Evolutionary conservation across 345 rosid genomes (phyloP).

Genomic region (Populus simonii): DNA sequence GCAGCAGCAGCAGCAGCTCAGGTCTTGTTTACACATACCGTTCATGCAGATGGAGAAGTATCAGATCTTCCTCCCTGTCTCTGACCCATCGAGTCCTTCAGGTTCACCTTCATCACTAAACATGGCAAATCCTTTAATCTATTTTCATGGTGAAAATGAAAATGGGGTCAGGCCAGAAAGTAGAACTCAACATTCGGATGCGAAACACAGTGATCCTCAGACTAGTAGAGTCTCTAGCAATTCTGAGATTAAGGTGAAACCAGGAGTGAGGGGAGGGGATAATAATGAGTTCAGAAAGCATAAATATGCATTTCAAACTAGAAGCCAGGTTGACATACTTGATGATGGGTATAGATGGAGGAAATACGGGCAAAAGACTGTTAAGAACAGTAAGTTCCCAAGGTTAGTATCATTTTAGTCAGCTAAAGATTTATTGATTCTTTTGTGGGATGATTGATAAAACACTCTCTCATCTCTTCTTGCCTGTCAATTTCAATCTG

Average conservation of each 20-base stretch:
- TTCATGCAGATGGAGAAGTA: conserved; percentile 19
- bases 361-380: conserved; percentile 47
- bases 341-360: conserved; percentile 58
- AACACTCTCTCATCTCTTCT: not conserved
- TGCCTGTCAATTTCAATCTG: not conserved
- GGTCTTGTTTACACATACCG: not conserved
- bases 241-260: conserved; percentile 5
- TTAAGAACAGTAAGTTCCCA: conserved; percentile 40
- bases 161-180: conserved; percentile 3
- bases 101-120: conserved; percentile 18
- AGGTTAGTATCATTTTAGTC: conserved; percentile 20
- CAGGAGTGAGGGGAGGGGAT: conserved; percentile 15
- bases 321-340: conserved; percentile 43
- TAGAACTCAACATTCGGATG: not conserved
- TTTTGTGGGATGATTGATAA: not conserved
- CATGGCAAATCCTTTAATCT: conserved; percentile 2
- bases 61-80: conserved; percentile 11
- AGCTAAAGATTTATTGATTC: not conserved
- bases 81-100: conserved; percentile 9
- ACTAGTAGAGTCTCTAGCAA: conserved; percentile 12
- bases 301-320: conserved; percentile 45
- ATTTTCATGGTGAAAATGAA: not conserved
- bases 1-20: not conserved
- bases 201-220: not conserved
- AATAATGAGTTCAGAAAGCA: conserved; percentile 26